Evolutionary conservation across 1,284 basidiomycete species (phyloP).

Genomic region (Anthracocystis setariae): DNA sequence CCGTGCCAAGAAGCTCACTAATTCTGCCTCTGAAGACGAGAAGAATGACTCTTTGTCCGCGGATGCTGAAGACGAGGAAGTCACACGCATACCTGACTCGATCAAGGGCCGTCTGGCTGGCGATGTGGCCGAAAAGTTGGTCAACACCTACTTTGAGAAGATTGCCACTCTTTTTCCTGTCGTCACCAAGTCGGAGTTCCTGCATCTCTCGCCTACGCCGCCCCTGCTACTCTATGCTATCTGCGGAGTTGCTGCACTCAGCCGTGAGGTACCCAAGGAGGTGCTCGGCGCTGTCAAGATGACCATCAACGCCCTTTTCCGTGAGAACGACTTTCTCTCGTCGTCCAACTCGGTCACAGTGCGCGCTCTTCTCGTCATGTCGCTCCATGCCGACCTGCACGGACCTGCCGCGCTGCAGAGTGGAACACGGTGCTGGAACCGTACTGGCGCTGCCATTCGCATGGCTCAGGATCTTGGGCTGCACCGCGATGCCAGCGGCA

Average conservation of each 20-base stretch:
- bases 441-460: conserved; percentile 60
- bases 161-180: conserved; percentile 86
- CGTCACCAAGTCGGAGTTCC: conserved; percentile 85
- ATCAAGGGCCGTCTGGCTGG: conserved; percentile 56
- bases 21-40: conserved; percentile 6
- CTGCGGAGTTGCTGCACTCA: conserved; percentile 86
- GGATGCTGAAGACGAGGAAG: conserved; percentile 32
- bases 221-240: conserved; percentile 89
- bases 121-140: conserved; percentile 74
- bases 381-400: conserved; percentile 75
- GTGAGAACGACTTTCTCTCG: conserved; percentile 87
- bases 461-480: conserved; percentile 64
- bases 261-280: conserved; percentile 81
- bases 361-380: conserved; percentile 84
- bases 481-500: conserved; percentile 59
- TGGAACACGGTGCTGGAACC: conserved; percentile 67
- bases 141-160: conserved; percentile 90
- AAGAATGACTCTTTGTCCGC: conserved; percentile 5
- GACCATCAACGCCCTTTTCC: conserved; percentile 73
- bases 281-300: conserved; percentile 86
- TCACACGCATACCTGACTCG: conserved; percentile 44
- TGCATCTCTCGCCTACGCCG: conserved; percentile 76
- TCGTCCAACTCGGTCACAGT: conserved; percentile 87
- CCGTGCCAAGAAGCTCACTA: conserved; percentile 69
- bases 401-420: conserved; percentile 65